Conservation (phyloP, 306 rosid genomes). For the Abrus precatorius region DNA sequence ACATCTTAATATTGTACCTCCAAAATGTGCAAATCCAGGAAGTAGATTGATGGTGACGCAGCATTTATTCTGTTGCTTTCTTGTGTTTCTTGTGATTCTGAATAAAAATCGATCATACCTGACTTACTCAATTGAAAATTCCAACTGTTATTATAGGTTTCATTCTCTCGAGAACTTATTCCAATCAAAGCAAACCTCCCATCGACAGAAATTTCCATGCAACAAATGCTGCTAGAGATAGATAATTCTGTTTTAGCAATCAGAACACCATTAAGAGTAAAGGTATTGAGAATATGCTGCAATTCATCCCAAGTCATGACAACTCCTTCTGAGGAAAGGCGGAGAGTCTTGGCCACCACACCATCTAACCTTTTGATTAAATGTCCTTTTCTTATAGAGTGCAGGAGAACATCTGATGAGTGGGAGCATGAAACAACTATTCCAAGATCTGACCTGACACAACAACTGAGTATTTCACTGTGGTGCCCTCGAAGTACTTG, state of each 20-base stretch:
- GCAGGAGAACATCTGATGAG: constrained; percentile 84
- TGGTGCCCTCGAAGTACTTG: constrained; percentile 90
- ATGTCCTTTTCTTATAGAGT: constrained; percentile 84
- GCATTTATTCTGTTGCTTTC: constrained; percentile 65
- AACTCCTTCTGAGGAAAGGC: constrained; percentile 90
- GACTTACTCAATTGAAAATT: constrained; percentile 61
- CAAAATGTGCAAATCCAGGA: constrained; percentile 85
- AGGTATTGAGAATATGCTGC: constrained; percentile 76
- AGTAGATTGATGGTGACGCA: constrained; percentile 85
- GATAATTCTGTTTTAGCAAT: constrained; percentile 73
- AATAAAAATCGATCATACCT: constrained; percentile 48
- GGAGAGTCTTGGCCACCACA: constrained; percentile 79
- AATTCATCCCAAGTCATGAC: constrained; percentile 83
- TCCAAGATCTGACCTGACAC: constrained; percentile 92
- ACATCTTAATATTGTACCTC: constrained; percentile 65
- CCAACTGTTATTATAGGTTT: constrained; percentile 52
- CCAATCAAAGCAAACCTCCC: constrained; percentile 91
- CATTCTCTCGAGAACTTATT: constrained; percentile 61
- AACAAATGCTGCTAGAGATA: constrained; percentile 67
- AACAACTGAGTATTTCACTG: constrained; percentile 82
- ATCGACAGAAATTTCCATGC: constrained; percentile 91
- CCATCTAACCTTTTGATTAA: constrained; percentile 79
- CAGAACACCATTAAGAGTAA: constrained; percentile 79
- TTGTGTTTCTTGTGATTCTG: constrained; percentile 55
- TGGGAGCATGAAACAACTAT: constrained; percentile 88